Conservation (phyloP, 257 asterid species). For the Penstemon newberryi region DNA sequence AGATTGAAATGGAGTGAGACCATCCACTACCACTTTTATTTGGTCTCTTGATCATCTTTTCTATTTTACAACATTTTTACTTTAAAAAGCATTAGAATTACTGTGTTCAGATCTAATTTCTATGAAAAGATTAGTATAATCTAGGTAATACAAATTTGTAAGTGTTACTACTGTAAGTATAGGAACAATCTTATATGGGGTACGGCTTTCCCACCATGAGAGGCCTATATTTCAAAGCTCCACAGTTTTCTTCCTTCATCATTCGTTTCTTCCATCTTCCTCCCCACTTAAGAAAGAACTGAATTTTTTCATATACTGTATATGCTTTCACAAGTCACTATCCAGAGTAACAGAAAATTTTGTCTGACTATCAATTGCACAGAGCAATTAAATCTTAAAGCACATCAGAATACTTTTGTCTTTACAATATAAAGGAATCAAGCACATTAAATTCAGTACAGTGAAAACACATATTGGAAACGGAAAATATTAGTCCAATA, state of each 20-base stretch:
- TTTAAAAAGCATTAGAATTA: not conserved
- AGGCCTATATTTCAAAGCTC: too few relatives aligned
- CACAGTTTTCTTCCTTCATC: too few relatives aligned
- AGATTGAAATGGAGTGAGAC: not conserved
- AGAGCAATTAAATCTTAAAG: slow-evolving; percentile 15
- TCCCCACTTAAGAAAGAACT: too few relatives aligned
- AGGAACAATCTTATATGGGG: too few relatives aligned
- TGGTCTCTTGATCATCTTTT: not conserved
- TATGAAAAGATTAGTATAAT: slow-evolving; percentile 3
- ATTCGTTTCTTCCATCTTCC: too few relatives aligned
- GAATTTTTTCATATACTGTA: too few relatives aligned
- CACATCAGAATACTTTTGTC: slow-evolving; percentile 1
- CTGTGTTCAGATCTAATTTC: not conserved
- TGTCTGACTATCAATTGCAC: not conserved
- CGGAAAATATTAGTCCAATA: not conserved
- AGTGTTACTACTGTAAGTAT: not conserved
- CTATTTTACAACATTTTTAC: slow-evolving; percentile 5
- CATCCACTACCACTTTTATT: not conserved
- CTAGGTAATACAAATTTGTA: slow-evolving; percentile 1
- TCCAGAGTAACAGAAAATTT: too few relatives aligned
- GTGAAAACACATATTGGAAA: not conserved
- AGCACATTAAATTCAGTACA: not conserved
- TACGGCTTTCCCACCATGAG: too few relatives aligned
- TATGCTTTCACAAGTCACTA: too few relatives aligned
- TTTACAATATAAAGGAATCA: not conserved